Conservation (phyloP, 2,329 filamentous ascomycete genomes). For the Ophiostoma ips region DNA sequence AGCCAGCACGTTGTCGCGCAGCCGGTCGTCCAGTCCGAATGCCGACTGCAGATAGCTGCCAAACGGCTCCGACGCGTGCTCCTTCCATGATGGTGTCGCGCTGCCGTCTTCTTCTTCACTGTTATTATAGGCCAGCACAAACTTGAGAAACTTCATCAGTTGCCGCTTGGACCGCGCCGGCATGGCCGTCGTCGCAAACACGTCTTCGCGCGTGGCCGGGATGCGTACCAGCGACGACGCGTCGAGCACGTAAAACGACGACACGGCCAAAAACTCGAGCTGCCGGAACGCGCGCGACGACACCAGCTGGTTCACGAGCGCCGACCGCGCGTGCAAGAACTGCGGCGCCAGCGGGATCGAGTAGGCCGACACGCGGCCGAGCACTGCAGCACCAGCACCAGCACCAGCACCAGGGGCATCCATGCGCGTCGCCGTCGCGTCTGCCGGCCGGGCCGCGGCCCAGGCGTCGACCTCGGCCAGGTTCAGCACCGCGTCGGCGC, state of each 20-base stretch:
- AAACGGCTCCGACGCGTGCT: slow-evolving; percentile 39
- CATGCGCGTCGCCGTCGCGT: slow-evolving; percentile 14
- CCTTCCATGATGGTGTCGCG: slow-evolving; percentile 34
- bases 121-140: slow-evolving; percentile 48
- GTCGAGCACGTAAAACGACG: slow-evolving; percentile 74
- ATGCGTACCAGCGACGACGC: slow-evolving; percentile 39
- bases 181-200: slow-evolving; percentile 67
- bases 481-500: slow-evolving; percentile 70
- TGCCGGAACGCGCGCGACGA: slow-evolving; percentile 79
- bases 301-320: slow-evolving; percentile 66
- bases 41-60: slow-evolving; percentile 43
- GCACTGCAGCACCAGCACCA: slow-evolving; percentile 19
- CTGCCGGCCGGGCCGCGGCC: slow-evolving; percentile 30
- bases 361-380: slow-evolving; percentile 60
- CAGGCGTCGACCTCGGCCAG: slow-evolving; percentile 69
- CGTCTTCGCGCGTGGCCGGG: slow-evolving; percentile 80
- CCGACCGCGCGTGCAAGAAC: slow-evolving; percentile 70
- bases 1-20: slow-evolving; percentile 49
- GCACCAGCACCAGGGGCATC: too few species aligned
- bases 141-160: slow-evolving; percentile 89
- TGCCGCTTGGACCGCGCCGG: slow-evolving; percentile 69
- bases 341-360: slow-evolving; percentile 74
- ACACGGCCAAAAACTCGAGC: slow-evolving; percentile 85
- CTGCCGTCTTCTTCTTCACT: slow-evolving; percentile 18
- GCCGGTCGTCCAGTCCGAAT: slow-evolving; percentile 53